Conservation (phyloP, 2,329 filamentous ascomycete genomes). For the Apiospora pterosperma region DNA sequence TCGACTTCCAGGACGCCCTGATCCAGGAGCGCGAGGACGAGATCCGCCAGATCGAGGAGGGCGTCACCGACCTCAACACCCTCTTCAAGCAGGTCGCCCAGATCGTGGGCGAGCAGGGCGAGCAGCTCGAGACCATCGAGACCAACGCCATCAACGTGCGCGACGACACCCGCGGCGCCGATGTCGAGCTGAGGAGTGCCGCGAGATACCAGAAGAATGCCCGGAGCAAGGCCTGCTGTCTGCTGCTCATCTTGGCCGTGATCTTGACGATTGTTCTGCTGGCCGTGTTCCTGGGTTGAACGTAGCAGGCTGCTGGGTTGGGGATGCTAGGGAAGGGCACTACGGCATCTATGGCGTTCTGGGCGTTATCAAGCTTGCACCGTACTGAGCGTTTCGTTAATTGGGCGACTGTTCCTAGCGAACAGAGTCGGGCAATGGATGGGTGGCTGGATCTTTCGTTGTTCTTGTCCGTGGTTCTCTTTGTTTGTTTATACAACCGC, state of each 20-base stretch:
- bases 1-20: constrained; percentile 93
- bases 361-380: constrained; percentile 8
- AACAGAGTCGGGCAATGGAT: not conserved
- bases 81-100: constrained; percentile 97
- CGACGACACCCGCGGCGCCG: constrained; percentile 79
- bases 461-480: not conserved
- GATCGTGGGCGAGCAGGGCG: constrained; percentile 92
- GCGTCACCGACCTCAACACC: constrained; percentile 92
- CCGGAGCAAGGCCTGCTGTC: constrained; percentile 88
- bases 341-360: constrained; percentile 15
- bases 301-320: constrained; percentile 7
- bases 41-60: constrained; percentile 96
- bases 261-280: constrained; percentile 88
- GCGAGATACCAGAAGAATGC: constrained; percentile 94
- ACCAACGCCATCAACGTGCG: constrained; percentile 83
- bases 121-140: constrained; percentile 80
- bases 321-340: constrained; percentile 10
- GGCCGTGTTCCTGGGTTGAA: constrained; percentile 74
- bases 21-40: constrained; percentile 96
- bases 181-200: constrained; percentile 79
- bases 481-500: not conserved
- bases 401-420: not conserved
- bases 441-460: not conserved
- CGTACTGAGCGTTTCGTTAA: not conserved
- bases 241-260: constrained; percentile 82